Conservation (phyloP, 805 yeast species). For the Blastobotrys americana region DNA sequence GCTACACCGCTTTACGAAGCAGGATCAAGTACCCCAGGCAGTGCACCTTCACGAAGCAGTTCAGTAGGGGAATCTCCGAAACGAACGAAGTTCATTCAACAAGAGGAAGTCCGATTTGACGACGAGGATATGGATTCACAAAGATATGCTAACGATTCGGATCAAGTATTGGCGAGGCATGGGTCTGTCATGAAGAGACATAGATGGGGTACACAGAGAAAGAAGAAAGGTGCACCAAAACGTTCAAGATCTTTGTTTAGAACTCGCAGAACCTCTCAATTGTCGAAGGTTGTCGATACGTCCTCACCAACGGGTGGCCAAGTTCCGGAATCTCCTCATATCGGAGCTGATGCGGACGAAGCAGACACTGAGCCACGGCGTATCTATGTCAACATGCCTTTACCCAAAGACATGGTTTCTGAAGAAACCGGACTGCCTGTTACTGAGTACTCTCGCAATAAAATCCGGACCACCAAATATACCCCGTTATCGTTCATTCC, state of each 20-base stretch:
- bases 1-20: neutral
- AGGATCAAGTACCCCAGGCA: conserved; percentile 2
- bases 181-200: conserved; percentile 60
- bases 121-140: no score
- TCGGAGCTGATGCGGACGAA: conserved; percentile 1
- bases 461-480: conserved; percentile 92
- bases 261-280: neutral
- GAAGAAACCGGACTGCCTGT: conserved; percentile 54
- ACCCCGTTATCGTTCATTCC: conserved; percentile 88
- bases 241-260: conserved; percentile 23
- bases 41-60: neutral
- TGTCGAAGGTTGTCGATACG: neutral
- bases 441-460: conserved; percentile 71
- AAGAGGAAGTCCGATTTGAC: conserved; percentile 8
- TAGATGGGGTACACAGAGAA: conserved; percentile 88
- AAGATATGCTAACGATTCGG: conserved; percentile 9
- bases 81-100: neutral
- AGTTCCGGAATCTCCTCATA: conserved; percentile 1
- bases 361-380: conserved; percentile 27
- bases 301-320: neutral
- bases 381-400: conserved; percentile 43
- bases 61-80: neutral
- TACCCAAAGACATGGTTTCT: conserved; percentile 41
- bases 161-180: conserved; percentile 25
- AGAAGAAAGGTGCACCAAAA: conserved; percentile 46